phyloP scores from a whole-genome alignment of 306 rosid species.

The Prunus mira region DNA sequence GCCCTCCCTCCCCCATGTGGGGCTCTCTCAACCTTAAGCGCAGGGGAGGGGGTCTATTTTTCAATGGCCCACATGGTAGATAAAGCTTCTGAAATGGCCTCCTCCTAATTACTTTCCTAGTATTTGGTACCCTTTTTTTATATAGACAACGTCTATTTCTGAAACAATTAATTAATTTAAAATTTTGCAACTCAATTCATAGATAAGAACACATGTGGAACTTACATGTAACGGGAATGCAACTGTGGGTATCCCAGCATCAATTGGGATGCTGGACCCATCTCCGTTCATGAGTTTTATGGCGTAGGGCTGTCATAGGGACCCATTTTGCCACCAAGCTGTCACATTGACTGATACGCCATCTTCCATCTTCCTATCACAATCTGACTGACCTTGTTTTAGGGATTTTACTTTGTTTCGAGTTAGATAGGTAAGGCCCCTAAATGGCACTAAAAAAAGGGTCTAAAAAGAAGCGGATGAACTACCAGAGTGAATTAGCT shows the following conservation, averaged over 20 bases:
- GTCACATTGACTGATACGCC: not conserved
- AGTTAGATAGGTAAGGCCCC: too few relatives aligned
- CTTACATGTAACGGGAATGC: too few relatives aligned
- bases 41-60: conserved; percentile 2
- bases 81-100: conserved; percentile 24
- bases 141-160: not conserved
- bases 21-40: conserved; percentile 22
- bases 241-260: too few relatives aligned
- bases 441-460: too few relatives aligned
- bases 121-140: not conserved
- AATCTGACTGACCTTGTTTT: too few relatives aligned
- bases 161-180: too few relatives aligned
- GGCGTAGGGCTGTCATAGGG: not conserved
- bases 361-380: too few relatives aligned
- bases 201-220: too few relatives aligned
- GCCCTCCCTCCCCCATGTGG: conserved; percentile 48
- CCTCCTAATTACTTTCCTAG: conserved; percentile 7
- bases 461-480: too few relatives aligned
- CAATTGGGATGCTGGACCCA: not conserved
- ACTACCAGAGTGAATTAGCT: not conserved
- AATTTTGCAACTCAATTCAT: too few relatives aligned
- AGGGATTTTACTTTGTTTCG: too few relatives aligned
- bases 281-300: not conserved
- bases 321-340: not conserved
- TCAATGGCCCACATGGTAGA: conserved; percentile 31